A percentile compares a stretch with the other conserved stretches of the same genome.
These are phyloP conservation scores for Colletotrichum lindemuthianum DNA, from an alignment of 2,329 filamentous ascomycete species.

Conservation along the genomic window DNA sequence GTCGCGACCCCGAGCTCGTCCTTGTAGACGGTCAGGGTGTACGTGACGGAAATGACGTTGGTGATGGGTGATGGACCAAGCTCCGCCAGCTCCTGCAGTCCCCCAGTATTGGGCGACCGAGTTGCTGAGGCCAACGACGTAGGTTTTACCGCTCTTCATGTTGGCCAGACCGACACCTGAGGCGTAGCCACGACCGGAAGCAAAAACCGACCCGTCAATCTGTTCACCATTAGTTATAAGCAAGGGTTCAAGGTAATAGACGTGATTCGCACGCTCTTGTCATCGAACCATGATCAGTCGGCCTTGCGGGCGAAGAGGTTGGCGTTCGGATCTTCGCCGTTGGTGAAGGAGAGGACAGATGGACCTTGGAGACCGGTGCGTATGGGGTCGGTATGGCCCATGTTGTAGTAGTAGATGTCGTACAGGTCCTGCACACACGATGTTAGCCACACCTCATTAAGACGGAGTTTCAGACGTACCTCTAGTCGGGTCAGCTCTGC, in stretches of 20 bases:
- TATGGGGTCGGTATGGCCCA: slow-evolving; percentile 54
- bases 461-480: too few relatives aligned
- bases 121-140: slow-evolving; percentile 50
- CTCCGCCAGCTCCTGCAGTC: slow-evolving; percentile 40
- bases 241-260: too few relatives aligned
- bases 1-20: slow-evolving; percentile 46
- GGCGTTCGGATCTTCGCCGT: slow-evolving; percentile 47
- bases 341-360: slow-evolving; percentile 51
- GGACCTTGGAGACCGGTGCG: slow-evolving; percentile 54
- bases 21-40: slow-evolving; percentile 47
- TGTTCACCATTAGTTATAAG: slow-evolving; percentile 13
- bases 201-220: slow-evolving; percentile 46
- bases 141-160: slow-evolving; percentile 50
- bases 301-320: slow-evolving; percentile 49
- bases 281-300: slow-evolving; percentile 48
- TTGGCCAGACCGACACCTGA: slow-evolving; percentile 47
- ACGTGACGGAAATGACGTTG: slow-evolving; percentile 45
- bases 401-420: slow-evolving; percentile 55
- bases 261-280: slow-evolving; percentile 39
- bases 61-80: slow-evolving; percentile 44
- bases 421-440: slow-evolving; percentile 45
- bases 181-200: slow-evolving; percentile 42
- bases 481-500: slow-evolving; percentile 46
- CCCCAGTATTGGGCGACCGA: slow-evolving; percentile 50
- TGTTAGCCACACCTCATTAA: too few relatives aligned